These are phyloP conservation scores for Gliomastix tumulicola DNA, from an alignment of 2,329 filamentous ascomycete genomes.

Conservation along the genomic window DNA sequence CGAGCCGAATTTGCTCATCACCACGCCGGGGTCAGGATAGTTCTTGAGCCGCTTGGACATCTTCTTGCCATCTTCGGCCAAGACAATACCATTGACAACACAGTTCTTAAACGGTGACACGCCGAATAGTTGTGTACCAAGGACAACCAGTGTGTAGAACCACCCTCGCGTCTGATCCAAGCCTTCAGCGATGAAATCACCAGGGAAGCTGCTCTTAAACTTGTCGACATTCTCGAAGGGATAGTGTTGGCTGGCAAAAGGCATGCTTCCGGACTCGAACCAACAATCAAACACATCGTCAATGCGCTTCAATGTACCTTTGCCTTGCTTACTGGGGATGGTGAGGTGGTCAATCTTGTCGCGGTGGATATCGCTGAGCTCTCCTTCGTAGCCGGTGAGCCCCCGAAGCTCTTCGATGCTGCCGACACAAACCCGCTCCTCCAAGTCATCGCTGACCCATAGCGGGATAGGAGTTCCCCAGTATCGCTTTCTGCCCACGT, in stretches of 20 bases:
- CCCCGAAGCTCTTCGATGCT: slow-evolving; percentile 79
- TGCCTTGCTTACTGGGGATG: slow-evolving; percentile 84
- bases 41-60: slow-evolving; percentile 98
- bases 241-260: slow-evolving; percentile 85
- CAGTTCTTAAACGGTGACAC: slow-evolving; percentile 88
- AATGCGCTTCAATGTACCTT: slow-evolving; percentile 71
- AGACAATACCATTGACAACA: slow-evolving; percentile 91
- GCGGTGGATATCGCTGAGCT: slow-evolving; percentile 80
- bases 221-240: slow-evolving; percentile 83
- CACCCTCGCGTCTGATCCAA: slow-evolving; percentile 91
- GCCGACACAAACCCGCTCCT: slow-evolving; percentile 80
- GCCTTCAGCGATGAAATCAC: slow-evolving; percentile 91
- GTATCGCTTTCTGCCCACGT: slow-evolving; percentile 87
- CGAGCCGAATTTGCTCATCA: slow-evolving; percentile 84
- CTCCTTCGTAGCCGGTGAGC: slow-evolving; percentile 78
- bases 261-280: slow-evolving; percentile 96
- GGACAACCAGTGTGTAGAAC: slow-evolving; percentile 89
- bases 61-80: slow-evolving; percentile 94
- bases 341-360: slow-evolving; percentile 93
- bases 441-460: slow-evolving; percentile 85
- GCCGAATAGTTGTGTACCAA: slow-evolving; percentile 83
- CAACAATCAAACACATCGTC: slow-evolving; percentile 95
- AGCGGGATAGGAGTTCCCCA: slow-evolving; percentile 92
- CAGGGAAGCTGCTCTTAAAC: slow-evolving; percentile 77
- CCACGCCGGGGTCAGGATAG: slow-evolving; percentile 77